phyloP scores from a whole-genome alignment of 768 basidiomycete genomes.

The Phanerodontia chrysosporium region DNA sequence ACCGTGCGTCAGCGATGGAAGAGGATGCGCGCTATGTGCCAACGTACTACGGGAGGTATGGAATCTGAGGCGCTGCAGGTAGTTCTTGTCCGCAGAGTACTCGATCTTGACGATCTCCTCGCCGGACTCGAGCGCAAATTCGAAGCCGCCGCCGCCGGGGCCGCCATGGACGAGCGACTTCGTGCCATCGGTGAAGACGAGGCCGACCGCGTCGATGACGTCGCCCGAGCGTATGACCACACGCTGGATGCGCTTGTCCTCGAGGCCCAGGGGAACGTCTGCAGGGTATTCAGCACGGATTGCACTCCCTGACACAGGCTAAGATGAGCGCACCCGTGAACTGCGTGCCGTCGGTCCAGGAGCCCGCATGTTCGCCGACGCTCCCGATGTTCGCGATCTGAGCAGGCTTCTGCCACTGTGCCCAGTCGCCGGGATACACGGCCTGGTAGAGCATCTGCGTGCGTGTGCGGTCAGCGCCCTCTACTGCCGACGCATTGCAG shows the following conservation, averaged over 20 bases:
- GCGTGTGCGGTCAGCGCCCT: background rate
- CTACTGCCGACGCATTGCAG: background rate
- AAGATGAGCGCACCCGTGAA: background rate
- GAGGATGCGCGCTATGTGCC: background rate
- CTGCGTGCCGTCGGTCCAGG: background rate
- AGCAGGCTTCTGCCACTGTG: background rate
- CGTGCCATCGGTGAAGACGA: slow-evolving; percentile 8
- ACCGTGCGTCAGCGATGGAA: background rate
- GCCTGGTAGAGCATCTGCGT: background rate
- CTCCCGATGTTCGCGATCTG: background rate
- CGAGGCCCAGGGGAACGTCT: background rate
- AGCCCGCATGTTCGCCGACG: background rate
- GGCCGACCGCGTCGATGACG: background rate
- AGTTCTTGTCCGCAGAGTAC: background rate
- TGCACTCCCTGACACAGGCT: background rate
- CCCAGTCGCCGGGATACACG: background rate
- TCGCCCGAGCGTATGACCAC: background rate
- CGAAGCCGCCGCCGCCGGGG: background rate
- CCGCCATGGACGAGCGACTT: background rate
- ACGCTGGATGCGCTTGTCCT: background rate
- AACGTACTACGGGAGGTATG: background rate
- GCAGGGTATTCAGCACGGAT: background rate
- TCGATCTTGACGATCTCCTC: slow-evolving; percentile 1
- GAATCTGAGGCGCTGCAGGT: background rate
- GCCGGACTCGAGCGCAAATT: background rate